These are phyloP conservation scores for Penicillium pancosmium DNA, from an alignment of 495 filamentous ascomycete genomes.

Conservation along the genomic window DNA sequence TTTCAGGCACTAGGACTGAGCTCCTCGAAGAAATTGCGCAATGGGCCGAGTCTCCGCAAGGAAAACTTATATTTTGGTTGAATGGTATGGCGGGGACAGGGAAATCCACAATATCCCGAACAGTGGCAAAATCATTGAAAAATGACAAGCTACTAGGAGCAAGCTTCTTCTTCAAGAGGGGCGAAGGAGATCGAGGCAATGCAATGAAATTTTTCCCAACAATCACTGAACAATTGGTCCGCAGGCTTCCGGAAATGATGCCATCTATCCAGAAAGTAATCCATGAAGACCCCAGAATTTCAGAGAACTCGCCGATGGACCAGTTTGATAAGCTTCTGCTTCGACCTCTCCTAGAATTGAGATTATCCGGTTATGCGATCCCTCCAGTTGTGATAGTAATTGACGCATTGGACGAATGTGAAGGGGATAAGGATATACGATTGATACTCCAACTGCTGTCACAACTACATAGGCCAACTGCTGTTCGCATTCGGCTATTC, in stretches of 20 bases:
- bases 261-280: background rate
- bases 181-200: background rate
- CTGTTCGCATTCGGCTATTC: conserved; percentile 20
- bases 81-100: background rate
- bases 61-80: background rate
- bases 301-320: background rate
- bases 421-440: background rate
- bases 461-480: background rate
- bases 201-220: background rate
- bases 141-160: background rate
- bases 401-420: background rate
- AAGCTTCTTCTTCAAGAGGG: background rate
- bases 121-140: background rate
- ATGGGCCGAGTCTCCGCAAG: background rate
- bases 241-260: background rate
- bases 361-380: background rate
- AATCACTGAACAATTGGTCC: background rate
- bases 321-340: background rate
- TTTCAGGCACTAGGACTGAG: background rate
- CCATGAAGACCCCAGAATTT: background rate
- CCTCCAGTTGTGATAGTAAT: background rate
- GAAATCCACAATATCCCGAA: background rate
- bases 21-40: background rate
- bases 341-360: background rate
- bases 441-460: background rate